Evolutionary conservation across 2,329 filamentous ascomycete species (phyloP), one percentile per base, ranked within the genome.

Genomic region (Botrytis medusae): DNA sequence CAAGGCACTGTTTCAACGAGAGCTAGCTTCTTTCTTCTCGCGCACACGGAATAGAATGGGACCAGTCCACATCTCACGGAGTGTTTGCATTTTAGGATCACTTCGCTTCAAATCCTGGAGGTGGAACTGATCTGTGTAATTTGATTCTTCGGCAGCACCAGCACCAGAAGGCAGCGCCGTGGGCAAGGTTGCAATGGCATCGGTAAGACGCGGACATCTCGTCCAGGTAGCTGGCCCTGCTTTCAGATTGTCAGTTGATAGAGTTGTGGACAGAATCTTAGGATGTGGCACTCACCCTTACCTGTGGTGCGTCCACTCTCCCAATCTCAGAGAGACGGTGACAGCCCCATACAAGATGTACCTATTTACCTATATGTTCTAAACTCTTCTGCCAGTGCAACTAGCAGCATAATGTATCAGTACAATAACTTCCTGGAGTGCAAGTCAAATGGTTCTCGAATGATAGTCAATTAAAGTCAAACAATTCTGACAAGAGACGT

Each of bases 81-180:
- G 4, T n/a, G 5, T n/a, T n/a, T 16, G 22, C 48, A 5, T 54
- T 54, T 54, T 0, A 7, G 1, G 0, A n/a, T 8, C 48, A 16
- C 10, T 25, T n/a, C 16, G 48, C 2, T 54, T 16, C 2, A n/a
- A n/a, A n/a, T 0, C 0, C 48, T n/a, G 25, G 12, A 0, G 2
- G 25, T 16, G 25, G 25, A n/a, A n/a, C 25, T 7, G 25, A n/a
- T 54, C 2, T 14, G 2, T n/a, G 48, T n/a, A 3, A 16, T n/a
- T 8, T 7, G 12, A 6, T n/a, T 54, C 0, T 54, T n/a, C 48
- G 48, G 25, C 25, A 54, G 2, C 25, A 2, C 25, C 25, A 54
- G 2, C 25, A 2, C 25, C 25, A 7, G 12, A 54, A 16, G 48
- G 16, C 12, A 7, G 48, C 12, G 48, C 2, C 48, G 5, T n/a